These are phyloP conservation scores for Lupinus albus DNA, from an alignment of 306 rosid genomes.

Conservation along the genomic window DNA sequence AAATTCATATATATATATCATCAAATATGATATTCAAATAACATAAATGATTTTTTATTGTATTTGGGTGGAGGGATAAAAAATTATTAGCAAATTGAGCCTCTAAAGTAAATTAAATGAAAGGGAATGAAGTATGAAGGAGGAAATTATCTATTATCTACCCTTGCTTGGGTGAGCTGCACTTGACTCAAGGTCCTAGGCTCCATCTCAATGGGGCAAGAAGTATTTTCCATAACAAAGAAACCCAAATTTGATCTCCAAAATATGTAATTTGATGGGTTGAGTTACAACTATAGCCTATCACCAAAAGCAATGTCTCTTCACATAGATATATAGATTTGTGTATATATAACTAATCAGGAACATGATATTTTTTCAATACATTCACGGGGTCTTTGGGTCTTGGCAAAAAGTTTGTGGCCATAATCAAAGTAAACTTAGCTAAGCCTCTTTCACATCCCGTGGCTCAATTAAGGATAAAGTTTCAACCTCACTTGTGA, in stretches of 20 bases:
- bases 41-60: not conserved
- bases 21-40: too few relatives aligned
- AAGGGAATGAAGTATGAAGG: not conserved
- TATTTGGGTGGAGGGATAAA: not conserved
- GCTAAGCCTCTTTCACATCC: conserved; percentile 22
- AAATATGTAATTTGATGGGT: conserved; percentile 20
- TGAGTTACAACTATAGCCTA: conserved; percentile 36
- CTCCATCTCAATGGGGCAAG: conserved; percentile 77
- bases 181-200: conserved; percentile 69
- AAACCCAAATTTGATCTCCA: conserved; percentile 30
- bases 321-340: not conserved
- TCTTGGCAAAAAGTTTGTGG: conserved; percentile 38
- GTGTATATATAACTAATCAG: conserved; percentile 17
- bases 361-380: conserved; percentile 28
- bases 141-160: conserved; percentile 34
- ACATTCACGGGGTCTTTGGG: conserved; percentile 53
- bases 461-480: conserved; percentile 25
- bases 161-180: conserved; percentile 74
- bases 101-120: not conserved
- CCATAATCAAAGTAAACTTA: conserved; percentile 27
- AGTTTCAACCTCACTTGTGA: conserved; percentile 39
- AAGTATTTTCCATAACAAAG: conserved; percentile 50
- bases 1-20: too few relatives aligned
- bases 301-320: conserved; percentile 27
- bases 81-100: not conserved